A percentile compares a stretch with the other conserved stretches of the same genome.
Evolutionary conservation across 164 flowering plant species (phyloP).

Genomic region (Pachysandra terminalis): DNA sequence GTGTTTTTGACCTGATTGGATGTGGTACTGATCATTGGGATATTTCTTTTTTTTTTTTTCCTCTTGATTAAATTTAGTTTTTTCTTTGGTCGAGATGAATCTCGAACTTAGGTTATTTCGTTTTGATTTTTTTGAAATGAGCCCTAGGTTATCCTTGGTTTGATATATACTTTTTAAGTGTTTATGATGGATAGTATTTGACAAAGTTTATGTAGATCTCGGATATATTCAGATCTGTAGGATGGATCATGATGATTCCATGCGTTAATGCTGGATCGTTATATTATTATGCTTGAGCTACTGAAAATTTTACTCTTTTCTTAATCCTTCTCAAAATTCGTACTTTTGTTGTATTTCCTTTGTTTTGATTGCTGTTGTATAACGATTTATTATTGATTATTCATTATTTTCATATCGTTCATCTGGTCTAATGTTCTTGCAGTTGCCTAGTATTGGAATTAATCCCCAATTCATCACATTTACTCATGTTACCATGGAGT

Average conservation of each 20-base stretch:
- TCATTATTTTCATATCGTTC: conserved; percentile 3
- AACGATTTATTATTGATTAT: background rate
- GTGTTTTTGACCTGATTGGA: background rate
- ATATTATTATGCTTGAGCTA: background rate
- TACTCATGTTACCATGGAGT: conserved; percentile 98
- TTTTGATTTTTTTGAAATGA: background rate
- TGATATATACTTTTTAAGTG: background rate
- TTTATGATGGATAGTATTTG: background rate
- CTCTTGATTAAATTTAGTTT: no score
- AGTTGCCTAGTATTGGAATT: conserved; percentile 88
- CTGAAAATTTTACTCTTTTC: background rate
- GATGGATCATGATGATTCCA: conserved; percentile 3
- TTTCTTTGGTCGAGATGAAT: background rate
- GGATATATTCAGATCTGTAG: conserved; percentile 14
- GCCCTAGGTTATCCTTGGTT: background rate
- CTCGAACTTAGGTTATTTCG: no score
- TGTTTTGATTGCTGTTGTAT: background rate
- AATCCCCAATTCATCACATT: conserved; percentile 92
- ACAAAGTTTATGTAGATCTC: background rate
- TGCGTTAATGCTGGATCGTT: background rate
- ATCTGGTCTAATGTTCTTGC: conserved; percentile 39
- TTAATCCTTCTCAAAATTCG: background rate
- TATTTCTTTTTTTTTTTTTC: background rate
- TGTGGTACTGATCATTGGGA: background rate
- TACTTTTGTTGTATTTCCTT: background rate